Evolutionary conservation across 2,329 filamentous ascomycete genomes (phyloP), one percentile per base, ranked within the genome.

Genomic region (Macrophomina pseudophaseolina): DNA sequence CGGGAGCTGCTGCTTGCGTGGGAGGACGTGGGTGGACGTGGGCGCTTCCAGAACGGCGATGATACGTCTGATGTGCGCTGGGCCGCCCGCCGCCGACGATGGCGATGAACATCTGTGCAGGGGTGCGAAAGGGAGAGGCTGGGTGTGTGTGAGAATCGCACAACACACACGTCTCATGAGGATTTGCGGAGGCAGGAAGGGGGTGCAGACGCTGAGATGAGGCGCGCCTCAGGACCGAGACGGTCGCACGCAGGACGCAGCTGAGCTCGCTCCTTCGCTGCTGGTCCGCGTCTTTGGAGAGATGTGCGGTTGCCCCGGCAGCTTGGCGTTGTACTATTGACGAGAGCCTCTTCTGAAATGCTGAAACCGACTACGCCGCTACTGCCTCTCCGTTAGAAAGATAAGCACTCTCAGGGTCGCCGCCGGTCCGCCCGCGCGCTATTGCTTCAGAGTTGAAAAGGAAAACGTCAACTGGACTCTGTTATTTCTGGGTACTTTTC

Each of bases 21-120:
- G 23, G 23, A 23, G 23, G 23, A 3, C 58, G 58, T 35, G 42
- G 18, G 46, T 11, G 18, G 3, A 33, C 16, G 56, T 44, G 40
- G 58, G 58, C 58, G 58, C 58, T 51, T 62, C 58, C 58, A 62
- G 58, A 62, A 62, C 30, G 32, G 30, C 58, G 8, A 49, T 49
- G 58, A 62, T 62, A 49, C 58, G 58, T 28, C 42, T 33, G 56
- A 60, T 60, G 56, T 32, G 56, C 56, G 28, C 56, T 53, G 51
- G 56, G 40, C 56, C 40, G 28, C 28, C 56, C 28, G 16, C n/a
- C 40, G 16, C 18, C 6, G 12, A 33, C n/a, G 12, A 60, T 30
- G 40, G 23, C n/a, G 16, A 48, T 16, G 3, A 42, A 30, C 30
- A 40, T 23, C 14, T 28, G 23, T 3, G 14, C 16, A 44, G 23